phyloP scores from a whole-genome alignment of 768 basidiomycete species.

The Tulasnella calospora region DNA sequence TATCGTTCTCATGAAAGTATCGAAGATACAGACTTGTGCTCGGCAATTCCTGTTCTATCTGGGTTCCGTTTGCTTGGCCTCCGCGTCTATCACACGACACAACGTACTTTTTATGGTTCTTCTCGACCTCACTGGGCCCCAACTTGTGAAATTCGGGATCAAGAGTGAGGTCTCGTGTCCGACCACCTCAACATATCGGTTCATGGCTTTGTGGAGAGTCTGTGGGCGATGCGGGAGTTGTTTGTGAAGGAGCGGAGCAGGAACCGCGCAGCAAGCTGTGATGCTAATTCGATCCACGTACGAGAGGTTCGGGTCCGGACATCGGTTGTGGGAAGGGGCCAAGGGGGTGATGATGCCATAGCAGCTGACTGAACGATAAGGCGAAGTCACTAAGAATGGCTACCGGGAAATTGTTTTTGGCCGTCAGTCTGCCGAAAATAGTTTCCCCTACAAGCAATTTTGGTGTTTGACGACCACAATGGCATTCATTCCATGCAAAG shows the following conservation, averaged over 20 bases:
- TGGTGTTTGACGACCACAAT: background rate
- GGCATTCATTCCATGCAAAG: background rate
- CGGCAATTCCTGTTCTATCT: background rate
- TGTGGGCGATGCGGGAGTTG: slow-evolving; percentile 63
- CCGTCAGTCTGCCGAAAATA: background rate
- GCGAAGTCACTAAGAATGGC: background rate
- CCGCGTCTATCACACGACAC: slow-evolving; percentile 19
- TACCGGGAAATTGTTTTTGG: background rate
- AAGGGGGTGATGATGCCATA: background rate
- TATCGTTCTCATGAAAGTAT: background rate
- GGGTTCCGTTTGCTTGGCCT: background rate
- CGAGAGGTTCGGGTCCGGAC: background rate
- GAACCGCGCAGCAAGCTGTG: background rate
- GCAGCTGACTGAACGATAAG: background rate
- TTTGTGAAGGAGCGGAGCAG: slow-evolving; percentile 40
- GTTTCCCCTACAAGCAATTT: too few species aligned
- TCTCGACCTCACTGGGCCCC: slow-evolving; percentile 72
- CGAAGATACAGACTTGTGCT: background rate
- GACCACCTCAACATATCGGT: slow-evolving; percentile 62
- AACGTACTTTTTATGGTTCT: background rate
- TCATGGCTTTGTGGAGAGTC: slow-evolving; percentile 58
- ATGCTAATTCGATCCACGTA: background rate
- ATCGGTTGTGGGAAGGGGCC: background rate
- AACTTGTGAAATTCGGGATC: slow-evolving; percentile 84
- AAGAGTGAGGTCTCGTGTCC: slow-evolving; percentile 76